A percentile compares a stretch with the other conserved stretches of the same genome.
phyloP scores from a whole-genome alignment of 2,329 filamentous ascomycete genomes.

The Sclerotinia spermophila region DNA sequence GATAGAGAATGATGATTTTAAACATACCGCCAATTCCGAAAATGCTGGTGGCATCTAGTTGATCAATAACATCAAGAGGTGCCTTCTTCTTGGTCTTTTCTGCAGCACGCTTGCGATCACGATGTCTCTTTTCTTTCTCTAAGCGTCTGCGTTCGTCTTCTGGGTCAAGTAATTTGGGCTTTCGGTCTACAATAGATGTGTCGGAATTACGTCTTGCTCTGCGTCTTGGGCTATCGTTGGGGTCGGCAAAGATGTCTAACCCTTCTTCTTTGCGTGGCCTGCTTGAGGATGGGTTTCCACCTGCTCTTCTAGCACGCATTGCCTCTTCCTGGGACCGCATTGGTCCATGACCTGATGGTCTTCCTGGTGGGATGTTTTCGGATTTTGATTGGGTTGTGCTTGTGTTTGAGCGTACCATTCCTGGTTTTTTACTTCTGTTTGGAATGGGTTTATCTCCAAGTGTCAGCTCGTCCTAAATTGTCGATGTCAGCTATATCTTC shows the following conservation, averaged over 20 bases:
- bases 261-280: slow-evolving; percentile 22
- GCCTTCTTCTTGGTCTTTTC: slow-evolving; percentile 38
- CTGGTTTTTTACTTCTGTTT: slow-evolving; percentile 34
- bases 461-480: slow-evolving; percentile 60
- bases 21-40: slow-evolving; percentile 84
- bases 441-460: slow-evolving; percentile 56
- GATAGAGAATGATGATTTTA: neutral
- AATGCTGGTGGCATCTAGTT: slow-evolving; percentile 92
- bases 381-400: slow-evolving; percentile 44
- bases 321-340: slow-evolving; percentile 66
- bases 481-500: slow-evolving; percentile 32
- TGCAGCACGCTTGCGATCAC: slow-evolving; percentile 40
- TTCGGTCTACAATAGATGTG: slow-evolving; percentile 61
- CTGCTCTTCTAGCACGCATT: slow-evolving; percentile 47
- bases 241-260: slow-evolving; percentile 38
- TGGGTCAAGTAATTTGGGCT: slow-evolving; percentile 48
- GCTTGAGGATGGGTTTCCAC: slow-evolving; percentile 36
- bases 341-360: slow-evolving; percentile 50
- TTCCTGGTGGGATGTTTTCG: slow-evolving; percentile 48
- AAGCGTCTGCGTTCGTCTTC: slow-evolving; percentile 59
- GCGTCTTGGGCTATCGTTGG: slow-evolving; percentile 39
- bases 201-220: slow-evolving; percentile 74
- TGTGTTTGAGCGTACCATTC: slow-evolving; percentile 38
- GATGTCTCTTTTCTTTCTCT: slow-evolving; percentile 50
- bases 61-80: slow-evolving; percentile 84